Conservation (phyloP, 2,329 filamentous ascomycete genomes). For the Epichloe coenophiala region DNA sequence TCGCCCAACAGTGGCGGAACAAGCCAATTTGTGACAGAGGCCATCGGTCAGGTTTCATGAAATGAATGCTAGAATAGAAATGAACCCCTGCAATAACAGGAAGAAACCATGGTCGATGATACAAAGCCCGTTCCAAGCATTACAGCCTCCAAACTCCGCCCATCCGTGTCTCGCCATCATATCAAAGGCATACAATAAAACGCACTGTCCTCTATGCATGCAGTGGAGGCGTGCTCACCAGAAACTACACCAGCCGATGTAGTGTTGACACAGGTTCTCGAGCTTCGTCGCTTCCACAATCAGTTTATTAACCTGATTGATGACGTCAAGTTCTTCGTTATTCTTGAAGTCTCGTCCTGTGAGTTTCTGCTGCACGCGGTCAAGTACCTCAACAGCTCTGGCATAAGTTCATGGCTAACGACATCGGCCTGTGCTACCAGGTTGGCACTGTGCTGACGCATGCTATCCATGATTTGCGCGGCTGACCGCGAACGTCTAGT, state of each 20-base stretch:
- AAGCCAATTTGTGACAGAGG: neutral
- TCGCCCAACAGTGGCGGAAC: neutral
- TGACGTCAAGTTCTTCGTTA: constrained; percentile 69
- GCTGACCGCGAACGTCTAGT: constrained; percentile 77
- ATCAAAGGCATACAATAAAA: neutral
- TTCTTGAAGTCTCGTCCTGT: constrained; percentile 87
- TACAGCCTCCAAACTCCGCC: constrained; percentile 1
- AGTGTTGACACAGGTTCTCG: constrained; percentile 97
- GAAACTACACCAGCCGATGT: constrained; percentile 98
- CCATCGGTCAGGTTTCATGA: constrained; percentile 1
- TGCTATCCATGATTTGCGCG: constrained; percentile 90
- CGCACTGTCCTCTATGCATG: neutral
- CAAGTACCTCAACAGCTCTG: constrained; percentile 78
- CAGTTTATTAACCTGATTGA: constrained; percentile 84
- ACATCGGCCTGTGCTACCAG: constrained; percentile 91
- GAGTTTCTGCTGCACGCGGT: constrained; percentile 87
- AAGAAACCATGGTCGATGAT: neutral
- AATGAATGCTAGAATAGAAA: neutral
- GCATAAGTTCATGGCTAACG: constrained; percentile 90
- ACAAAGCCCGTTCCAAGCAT: neutral
- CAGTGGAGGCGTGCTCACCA: constrained; percentile 43
- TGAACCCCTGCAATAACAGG: neutral
- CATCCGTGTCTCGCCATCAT: neutral
- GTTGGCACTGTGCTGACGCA: constrained; percentile 85
- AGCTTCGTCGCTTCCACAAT: constrained; percentile 91